Evolutionary conservation across 2,329 filamentous ascomycete species (phyloP), one percentile per base, ranked within the genome.

Genomic region (Orbilia ellipsospora): DNA sequence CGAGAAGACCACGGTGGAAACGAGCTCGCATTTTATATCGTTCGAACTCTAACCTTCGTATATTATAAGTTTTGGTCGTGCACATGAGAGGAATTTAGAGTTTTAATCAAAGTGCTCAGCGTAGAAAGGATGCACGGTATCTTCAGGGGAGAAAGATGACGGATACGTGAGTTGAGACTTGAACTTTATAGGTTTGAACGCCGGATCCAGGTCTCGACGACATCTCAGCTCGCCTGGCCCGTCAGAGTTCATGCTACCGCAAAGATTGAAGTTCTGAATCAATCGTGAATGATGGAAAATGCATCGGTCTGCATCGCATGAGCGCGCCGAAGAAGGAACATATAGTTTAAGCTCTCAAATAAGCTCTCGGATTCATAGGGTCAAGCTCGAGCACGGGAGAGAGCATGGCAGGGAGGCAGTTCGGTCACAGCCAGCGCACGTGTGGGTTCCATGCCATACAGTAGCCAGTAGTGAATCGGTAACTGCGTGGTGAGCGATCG

Each of bases 1-100:
- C 69, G 69, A 67, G 69, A 63, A 66, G 57, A 56, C 63, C 70
- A 68, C 62, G 50, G 69, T 63, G 57, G 63, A 60, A 75, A 75
- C 48, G 12, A 42, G 72, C 64, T 64, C 72, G 36, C 44, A 63
- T 64, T 74, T 60, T 68, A 52, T 61, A 64, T 67, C 50, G 56
- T 67, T 55, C 61, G 54, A 51, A 51, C 64, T 57, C 64, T 52
- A 68, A 60, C 26, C 16, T 60, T 42, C 42, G 45, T 68, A 67
- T 57, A 55, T 57, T 55, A 26, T 4, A 8, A 5, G 52, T 36
- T 20, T 57, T 51, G 16, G 26, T 16, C 60, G 31, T 36, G 31
- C 31, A 36, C 31, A 36, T 36, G 31, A 36, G 59, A 61, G 64
- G 72, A 64, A 36, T 23, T 69, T 75, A 75, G 64, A 64, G 72